Evolutionary conservation across 2,329 filamentous ascomycete species (phyloP), one percentile per base, ranked within the genome.

Genomic region (Tricladium varicosporioides): DNA sequence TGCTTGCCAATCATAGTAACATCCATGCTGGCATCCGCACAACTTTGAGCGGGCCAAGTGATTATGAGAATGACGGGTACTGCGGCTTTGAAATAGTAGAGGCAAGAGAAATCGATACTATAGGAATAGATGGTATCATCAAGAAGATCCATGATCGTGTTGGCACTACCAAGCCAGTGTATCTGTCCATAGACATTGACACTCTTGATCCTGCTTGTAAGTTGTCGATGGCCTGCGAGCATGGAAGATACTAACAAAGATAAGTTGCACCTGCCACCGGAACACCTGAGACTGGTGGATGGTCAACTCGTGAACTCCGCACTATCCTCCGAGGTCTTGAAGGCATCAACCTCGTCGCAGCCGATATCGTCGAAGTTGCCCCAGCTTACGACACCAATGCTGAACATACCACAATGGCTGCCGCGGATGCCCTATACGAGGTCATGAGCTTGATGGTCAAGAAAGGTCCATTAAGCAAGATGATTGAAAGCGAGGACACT

Each of bases 11-110:
- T 69, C 88, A 94, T 76, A 88, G 84, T 64, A 93, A 92, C 74
- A 92, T 95, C 73, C 91, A 95, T 71, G 91, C 89, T 14, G 91
- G 91, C 42, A 94, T 95, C 71, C 85, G 91, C 55, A 94, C 91
- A 0, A 94, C 89, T 2, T 78, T 94, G 15, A 88, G 84, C 58
- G 89, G 89, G 0, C 85, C 87, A 0, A 88, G 84, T 15, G 90
- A 93, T 75, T 93, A 92, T 71, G 89, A 91, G 64, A 91, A 93
- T 69, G 89, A 94, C 70, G 88, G 88, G 32, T 92, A 92, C 74
- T 91, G 87, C 69, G 89, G 90, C 5, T 93, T 93, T 69, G 81
- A 91, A 73, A 92, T 92, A 60, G 85, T 92, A 46, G 89, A 92
- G 74, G 90, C 86, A 0, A 78, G 84, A 14, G 85, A 88, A 64